Conservation (phyloP, 75 land plant genomes). For the Chamaecyparis obtusa region DNA sequence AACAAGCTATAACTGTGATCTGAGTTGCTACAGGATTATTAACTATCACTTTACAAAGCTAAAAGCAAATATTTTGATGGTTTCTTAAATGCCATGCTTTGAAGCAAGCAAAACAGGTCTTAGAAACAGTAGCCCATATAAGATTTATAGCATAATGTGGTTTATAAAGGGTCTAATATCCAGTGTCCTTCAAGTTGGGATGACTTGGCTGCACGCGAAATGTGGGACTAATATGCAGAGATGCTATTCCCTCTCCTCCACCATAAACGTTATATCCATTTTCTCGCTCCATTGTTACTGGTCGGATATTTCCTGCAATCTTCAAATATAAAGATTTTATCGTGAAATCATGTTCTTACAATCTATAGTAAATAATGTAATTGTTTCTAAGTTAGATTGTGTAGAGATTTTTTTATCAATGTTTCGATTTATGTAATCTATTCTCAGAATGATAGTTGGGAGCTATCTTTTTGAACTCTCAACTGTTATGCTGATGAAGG, state of each 20-base stretch:
- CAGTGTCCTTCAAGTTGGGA: neutral
- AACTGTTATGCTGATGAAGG: too few relatives aligned
- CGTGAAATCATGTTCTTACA: too few relatives aligned
- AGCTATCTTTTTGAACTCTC: too few relatives aligned
- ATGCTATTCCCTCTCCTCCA: neutral
- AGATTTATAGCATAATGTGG: neutral
- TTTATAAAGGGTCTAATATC: neutral
- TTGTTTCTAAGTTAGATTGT: too few relatives aligned
- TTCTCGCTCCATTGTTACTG: neutral
- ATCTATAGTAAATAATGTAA: too few relatives aligned
- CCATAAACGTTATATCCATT: neutral
- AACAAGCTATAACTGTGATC: too few relatives aligned
- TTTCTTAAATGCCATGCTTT: neutral
- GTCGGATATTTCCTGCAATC: neutral
- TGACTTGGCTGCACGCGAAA: neutral
- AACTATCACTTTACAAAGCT: neutral
- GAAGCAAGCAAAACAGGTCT: neutral
- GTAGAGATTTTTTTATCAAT: too few relatives aligned
- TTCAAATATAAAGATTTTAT: neutral
- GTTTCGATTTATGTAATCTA: too few relatives aligned
- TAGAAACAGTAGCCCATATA: neutral
- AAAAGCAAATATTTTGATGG: neutral
- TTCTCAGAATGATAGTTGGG: too few relatives aligned
- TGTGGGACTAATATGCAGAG: neutral
- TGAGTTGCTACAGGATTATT: neutral